Evolutionary conservation across 2,329 filamentous ascomycete species (phyloP).

Genomic region (Spiromastix sp.): DNA sequence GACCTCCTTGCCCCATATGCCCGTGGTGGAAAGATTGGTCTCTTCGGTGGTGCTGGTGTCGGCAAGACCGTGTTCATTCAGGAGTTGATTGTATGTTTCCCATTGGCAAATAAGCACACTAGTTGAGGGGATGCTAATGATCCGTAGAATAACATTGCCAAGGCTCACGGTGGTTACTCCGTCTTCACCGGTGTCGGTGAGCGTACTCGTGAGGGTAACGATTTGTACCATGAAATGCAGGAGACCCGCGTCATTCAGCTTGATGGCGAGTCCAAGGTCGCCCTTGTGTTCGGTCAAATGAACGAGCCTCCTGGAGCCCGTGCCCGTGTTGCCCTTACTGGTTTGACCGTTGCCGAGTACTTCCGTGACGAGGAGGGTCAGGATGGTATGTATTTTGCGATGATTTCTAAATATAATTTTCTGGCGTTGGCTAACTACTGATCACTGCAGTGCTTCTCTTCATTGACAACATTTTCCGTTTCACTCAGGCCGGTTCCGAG

Average conservation of each 20-base stretch:
- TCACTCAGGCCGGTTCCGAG: conserved; percentile 99
- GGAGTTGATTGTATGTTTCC: conserved; percentile 72
- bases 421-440: conserved; percentile 12
- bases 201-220: conserved; percentile 99
- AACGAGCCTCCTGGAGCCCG: conserved; percentile 99
- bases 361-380: conserved; percentile 75
- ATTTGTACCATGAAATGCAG: conserved; percentile 99
- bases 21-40: conserved; percentile 99
- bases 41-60: conserved; percentile 99
- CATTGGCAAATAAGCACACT: background rate
- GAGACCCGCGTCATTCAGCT: conserved; percentile 99
- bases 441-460: conserved; percentile 76
- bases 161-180: conserved; percentile 99
- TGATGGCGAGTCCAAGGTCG: conserved; percentile 98
- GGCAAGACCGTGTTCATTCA: conserved; percentile 99
- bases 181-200: conserved; percentile 99
- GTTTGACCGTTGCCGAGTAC: conserved; percentile 58
- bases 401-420: background rate
- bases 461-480: conserved; percentile 99
- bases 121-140: conserved; percentile 10
- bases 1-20: conserved; percentile 97
- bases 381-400: conserved; percentile 52
- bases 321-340: conserved; percentile 98
- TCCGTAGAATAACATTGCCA: conserved; percentile 95
- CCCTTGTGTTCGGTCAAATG: conserved; percentile 99